Conservation (phyloP, 129 eudicot genomes). For the Deinandra increscens region DNA sequence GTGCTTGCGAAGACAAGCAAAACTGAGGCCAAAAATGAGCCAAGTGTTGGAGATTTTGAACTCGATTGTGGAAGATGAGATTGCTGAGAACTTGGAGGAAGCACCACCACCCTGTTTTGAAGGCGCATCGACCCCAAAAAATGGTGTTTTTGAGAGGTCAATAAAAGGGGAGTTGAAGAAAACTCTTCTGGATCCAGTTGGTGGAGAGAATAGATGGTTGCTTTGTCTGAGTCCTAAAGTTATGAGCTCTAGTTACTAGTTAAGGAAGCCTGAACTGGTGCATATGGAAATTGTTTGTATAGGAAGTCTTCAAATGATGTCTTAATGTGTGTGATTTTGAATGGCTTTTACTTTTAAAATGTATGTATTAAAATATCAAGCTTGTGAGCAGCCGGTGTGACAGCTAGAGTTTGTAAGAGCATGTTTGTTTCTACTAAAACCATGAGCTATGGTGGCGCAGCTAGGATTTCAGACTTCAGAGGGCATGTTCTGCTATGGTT, state of each 20-base stretch:
- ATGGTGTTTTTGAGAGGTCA: constrained; percentile 35
- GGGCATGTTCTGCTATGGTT: no score
- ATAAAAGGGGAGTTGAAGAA: constrained; percentile 34
- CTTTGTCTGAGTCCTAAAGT: constrained; percentile 52
- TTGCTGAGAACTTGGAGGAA: constrained; percentile 29
- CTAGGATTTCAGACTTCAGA: no score
- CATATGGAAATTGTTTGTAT: constrained; percentile 11
- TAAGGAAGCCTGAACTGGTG: constrained; percentile 9
- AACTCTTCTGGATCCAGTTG: constrained; percentile 48
- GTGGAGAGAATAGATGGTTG: constrained; percentile 50
- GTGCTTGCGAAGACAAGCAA: constrained; percentile 64
- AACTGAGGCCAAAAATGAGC: constrained; percentile 68
- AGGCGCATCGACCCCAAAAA: constrained; percentile 22
- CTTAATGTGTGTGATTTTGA: constrained; percentile 8
- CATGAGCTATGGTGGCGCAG: no score
- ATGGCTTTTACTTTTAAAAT: background rate
- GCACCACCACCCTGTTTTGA: constrained; percentile 24
- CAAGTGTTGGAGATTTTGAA: constrained; percentile 57
- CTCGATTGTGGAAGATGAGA: constrained; percentile 42
- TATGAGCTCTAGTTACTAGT: constrained; percentile 33
- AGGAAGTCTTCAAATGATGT: constrained; percentile 5
- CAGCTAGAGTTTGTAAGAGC: no score
- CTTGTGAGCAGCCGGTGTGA: background rate
- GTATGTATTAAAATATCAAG: constrained; percentile 10
- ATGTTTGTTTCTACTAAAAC: no score